Evolutionary conservation across 1,284 basidiomycete species (phyloP).

Genomic region (Ceratobasidium sp.): DNA sequence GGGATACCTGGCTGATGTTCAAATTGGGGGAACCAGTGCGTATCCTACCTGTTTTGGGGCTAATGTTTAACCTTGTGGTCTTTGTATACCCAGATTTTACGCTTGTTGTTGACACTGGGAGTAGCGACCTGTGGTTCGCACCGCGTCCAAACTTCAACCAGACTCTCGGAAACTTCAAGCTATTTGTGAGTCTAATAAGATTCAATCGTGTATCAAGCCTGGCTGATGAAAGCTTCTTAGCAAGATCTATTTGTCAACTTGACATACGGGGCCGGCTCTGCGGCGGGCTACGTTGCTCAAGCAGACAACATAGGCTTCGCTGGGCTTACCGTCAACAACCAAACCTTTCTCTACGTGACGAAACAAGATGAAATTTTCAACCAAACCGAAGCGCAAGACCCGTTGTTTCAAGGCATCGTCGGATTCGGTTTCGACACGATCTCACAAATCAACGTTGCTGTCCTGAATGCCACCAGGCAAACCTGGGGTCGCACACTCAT

Average conservation of each 20-base stretch:
- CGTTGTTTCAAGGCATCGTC: conserved; percentile 19
- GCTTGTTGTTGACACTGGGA: conserved; percentile 32
- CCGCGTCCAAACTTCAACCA: conserved; percentile 29
- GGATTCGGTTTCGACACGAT: conserved; percentile 31
- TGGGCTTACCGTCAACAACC: conserved; percentile 31
- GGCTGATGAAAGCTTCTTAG: conserved; percentile 1
- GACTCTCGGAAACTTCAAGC: conserved; percentile 5
- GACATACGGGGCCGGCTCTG: conserved; percentile 29
- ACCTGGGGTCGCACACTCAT: conserved; percentile 35
- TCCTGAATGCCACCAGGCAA: not conserved
- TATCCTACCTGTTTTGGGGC: not conserved
- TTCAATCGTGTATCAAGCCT: not conserved
- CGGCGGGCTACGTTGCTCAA: conserved; percentile 20
- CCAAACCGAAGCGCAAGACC: conserved; percentile 12
- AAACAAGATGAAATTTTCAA: not conserved
- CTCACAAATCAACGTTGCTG: not conserved
- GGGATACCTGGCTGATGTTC: conserved; percentile 11
- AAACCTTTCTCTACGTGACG: conserved; percentile 24
- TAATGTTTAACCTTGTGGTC: not conserved
- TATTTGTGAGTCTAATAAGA: conserved; percentile 13
- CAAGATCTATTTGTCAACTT: conserved; percentile 16
- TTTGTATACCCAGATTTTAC: not conserved
- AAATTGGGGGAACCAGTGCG: conserved; percentile 8
- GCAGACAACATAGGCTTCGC: conserved; percentile 23
- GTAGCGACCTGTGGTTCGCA: conserved; percentile 35